Evolutionary conservation across 225 moss, liverwort and hornwort genomes (phyloP).

Genomic region (Marchantia polymorpha): DNA sequence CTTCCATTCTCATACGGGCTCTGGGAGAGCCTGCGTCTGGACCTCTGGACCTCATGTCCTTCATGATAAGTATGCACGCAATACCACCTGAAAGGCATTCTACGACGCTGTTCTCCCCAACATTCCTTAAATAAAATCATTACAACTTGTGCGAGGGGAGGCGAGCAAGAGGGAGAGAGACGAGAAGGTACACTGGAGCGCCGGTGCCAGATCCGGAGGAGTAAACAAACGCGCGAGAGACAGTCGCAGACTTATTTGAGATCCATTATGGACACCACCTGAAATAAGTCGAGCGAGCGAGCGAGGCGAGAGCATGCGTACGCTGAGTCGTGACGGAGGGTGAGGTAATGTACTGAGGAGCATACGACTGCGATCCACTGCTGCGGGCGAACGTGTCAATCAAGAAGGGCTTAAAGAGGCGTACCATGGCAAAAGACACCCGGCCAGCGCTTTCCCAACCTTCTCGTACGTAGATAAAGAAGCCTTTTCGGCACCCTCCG

Average conservation of each 20-base stretch:
- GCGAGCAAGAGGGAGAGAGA: neutral
- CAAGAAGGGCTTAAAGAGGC: neutral
- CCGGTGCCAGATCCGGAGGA: neutral
- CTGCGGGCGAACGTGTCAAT: neutral
- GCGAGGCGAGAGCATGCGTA: neutral
- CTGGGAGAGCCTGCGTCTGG: neutral
- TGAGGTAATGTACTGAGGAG: neutral
- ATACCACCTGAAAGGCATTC: neutral
- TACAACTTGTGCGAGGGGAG: neutral
- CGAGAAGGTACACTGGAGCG: slow-evolving; percentile 8
- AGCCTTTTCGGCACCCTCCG: too few species aligned
- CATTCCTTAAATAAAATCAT: neutral
- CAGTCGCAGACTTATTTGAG: neutral
- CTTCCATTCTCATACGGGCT: neutral
- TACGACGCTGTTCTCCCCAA: neutral
- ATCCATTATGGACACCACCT: neutral
- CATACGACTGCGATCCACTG: neutral
- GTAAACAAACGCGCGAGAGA: neutral
- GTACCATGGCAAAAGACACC: neutral
- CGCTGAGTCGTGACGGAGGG: neutral
- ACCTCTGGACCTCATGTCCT: neutral
- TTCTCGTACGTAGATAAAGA: too few species aligned
- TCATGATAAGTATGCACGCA: neutral
- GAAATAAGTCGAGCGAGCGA: neutral
- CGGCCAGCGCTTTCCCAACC: too few species aligned